A percentile compares a stretch with the other conserved stretches of the same genome.
phyloP scores from a whole-genome alignment of 2,329 filamentous ascomycete species.

The Ceratocystis eucalypticola region DNA sequence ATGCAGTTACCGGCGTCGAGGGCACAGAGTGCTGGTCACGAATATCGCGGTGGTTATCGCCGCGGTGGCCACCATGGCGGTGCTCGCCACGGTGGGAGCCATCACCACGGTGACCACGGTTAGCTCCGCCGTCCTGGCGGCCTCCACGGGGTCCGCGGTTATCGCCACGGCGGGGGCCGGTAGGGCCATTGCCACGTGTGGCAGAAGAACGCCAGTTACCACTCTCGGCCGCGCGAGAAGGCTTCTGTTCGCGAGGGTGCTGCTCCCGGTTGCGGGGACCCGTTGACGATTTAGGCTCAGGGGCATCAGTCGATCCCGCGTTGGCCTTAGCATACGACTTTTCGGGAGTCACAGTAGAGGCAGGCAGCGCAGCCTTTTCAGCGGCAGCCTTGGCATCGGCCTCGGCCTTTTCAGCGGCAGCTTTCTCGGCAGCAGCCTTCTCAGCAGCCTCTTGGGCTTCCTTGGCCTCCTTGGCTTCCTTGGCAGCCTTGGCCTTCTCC shows the following conservation, averaged over 20 bases:
- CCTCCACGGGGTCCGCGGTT: slow-evolving; percentile 30
- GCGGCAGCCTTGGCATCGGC: slow-evolving; percentile 27
- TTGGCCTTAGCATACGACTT: slow-evolving; percentile 26
- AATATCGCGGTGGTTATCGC: slow-evolving; percentile 20
- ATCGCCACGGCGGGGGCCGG: slow-evolving; percentile 34
- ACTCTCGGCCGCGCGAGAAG: slow-evolving; percentile 41
- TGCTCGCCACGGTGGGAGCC: slow-evolving; percentile 7
- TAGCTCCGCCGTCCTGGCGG: slow-evolving; percentile 7
- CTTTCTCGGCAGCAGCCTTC: slow-evolving; percentile 26
- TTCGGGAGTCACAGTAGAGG: slow-evolving; percentile 26
- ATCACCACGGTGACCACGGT: neutral
- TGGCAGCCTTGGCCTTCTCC: slow-evolving; percentile 74
- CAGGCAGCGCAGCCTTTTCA: slow-evolving; percentile 25
- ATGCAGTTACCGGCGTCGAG: slow-evolving; percentile 21
- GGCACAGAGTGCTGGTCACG: slow-evolving; percentile 24
- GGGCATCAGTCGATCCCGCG: neutral
- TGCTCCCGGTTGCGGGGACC: slow-evolving; percentile 27
- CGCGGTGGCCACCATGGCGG: slow-evolving; percentile 7
- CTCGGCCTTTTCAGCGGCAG: slow-evolving; percentile 26
- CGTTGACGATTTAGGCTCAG: neutral
- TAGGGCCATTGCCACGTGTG: slow-evolving; percentile 31
- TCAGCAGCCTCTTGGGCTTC: slow-evolving; percentile 34
- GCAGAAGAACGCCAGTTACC: slow-evolving; percentile 45
- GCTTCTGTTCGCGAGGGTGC: slow-evolving; percentile 34
- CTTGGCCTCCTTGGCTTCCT: slow-evolving; percentile 59